phyloP scores from a whole-genome alignment of 352 stramenopile species.

The Globisporangium uncinulatum region DNA sequence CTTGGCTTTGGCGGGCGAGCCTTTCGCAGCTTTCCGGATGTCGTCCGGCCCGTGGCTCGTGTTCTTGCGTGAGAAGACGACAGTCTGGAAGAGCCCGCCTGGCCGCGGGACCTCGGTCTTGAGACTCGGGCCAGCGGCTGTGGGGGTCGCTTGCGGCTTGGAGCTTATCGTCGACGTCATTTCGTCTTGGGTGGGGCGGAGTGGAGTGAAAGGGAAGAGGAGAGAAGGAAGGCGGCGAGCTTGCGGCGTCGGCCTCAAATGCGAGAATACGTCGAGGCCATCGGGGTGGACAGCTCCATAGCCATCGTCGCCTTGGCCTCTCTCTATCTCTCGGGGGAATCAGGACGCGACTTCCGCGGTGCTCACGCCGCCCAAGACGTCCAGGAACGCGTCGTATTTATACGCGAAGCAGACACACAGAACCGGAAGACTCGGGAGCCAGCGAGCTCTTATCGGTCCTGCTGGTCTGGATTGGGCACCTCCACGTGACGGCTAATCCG shows the following conservation, averaged over 20 bases:
- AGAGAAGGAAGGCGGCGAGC: not conserved
- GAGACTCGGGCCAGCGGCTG: conserved; percentile 5
- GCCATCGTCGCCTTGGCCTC: not conserved
- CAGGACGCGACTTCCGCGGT: too few species aligned
- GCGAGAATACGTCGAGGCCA: not conserved
- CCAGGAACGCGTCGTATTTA: too few species aligned
- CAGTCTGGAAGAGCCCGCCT: conserved; percentile 43
- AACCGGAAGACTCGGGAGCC: too few species aligned
- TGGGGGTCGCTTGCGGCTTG: conserved; percentile 30
- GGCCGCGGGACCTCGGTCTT: conserved; percentile 26
- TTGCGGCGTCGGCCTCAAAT: not conserved
- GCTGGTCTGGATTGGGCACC: too few species aligned
- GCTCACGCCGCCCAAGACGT: too few species aligned
- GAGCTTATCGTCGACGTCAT: conserved; percentile 19
- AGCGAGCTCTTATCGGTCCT: too few species aligned
- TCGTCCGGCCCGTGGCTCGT: conserved; percentile 41
- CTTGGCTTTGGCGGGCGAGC: conserved; percentile 28
- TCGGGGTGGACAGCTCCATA: not conserved
- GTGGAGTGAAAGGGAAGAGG: not conserved
- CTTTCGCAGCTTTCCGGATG: conserved; percentile 16
- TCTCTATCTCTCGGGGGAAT: too few species aligned
- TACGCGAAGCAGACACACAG: too few species aligned
- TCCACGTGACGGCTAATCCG: too few species aligned
- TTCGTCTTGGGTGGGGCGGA: not conserved
- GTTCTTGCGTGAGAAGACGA: conserved; percentile 65